Evolutionary conservation across 352 stramenopile species (phyloP).

Genomic region (Lagenidium giganteum): DNA sequence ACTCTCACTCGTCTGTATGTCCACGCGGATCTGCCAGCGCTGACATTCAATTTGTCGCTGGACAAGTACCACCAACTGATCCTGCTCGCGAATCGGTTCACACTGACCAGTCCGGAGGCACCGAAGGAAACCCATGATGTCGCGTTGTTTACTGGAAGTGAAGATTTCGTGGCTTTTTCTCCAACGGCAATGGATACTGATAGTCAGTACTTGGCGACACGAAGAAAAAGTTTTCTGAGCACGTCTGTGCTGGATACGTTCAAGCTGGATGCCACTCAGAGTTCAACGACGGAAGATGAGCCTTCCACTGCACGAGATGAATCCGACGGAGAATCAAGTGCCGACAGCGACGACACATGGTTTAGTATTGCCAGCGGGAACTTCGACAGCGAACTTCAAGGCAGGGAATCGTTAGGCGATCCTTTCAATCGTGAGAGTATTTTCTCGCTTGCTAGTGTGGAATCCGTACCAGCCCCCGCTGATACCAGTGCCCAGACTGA

Average conservation of each 20-base stretch:
- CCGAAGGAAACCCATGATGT: constrained; percentile 4
- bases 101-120: constrained; percentile 13
- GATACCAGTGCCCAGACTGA: too few species aligned
- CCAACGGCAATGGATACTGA: too few species aligned
- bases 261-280: constrained; percentile 32
- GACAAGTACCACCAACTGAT: constrained; percentile 81
- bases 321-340: constrained; percentile 59
- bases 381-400: constrained; percentile 22
- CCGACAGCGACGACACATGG: constrained; percentile 85
- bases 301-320: constrained; percentile 23
- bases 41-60: constrained; percentile 83
- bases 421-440: too few species aligned
- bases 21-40: constrained; percentile 71
- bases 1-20: constrained; percentile 81
- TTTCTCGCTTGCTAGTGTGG: too few species aligned
- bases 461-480: too few species aligned
- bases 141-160: constrained; percentile 16
- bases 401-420: too few species aligned
- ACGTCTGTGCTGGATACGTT: constrained; percentile 46
- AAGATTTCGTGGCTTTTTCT: too few species aligned
- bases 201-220: too few species aligned
- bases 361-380: constrained; percentile 83
- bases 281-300: constrained; percentile 16
- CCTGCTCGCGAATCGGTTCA: constrained; percentile 56
- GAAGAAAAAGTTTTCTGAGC: constrained; percentile 38